Evolutionary conservation across 169 alveolate species (phyloP), one percentile per base, ranked within the genome.

Genomic region (Plasmodium ovale): DNA sequence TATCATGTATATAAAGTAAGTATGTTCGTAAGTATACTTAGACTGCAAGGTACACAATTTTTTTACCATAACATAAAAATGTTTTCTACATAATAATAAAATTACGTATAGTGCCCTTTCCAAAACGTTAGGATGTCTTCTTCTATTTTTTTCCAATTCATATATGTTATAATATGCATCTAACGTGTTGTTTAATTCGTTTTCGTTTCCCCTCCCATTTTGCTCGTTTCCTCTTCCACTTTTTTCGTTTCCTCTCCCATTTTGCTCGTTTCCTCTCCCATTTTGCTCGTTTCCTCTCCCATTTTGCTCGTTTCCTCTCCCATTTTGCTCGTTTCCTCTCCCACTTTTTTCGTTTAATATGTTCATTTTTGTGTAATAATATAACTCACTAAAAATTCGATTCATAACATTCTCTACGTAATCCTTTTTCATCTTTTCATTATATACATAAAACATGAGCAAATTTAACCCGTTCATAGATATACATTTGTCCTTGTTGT

Each of bases 21-120:
- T 42, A 25, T 85, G 91, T 31, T 70, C 91, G 23, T 85, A 85
- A n/a, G 60, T 67, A 71, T 85, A 85, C 33, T 85, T 85, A 14
- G 87, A 35, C 62, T 85, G 51, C 29, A 85, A 47, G 7, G 72
- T 85, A 23, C 87, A 69, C 44, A 85, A 39, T 42, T 69, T 67
- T 35, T 49, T 70, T 59, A 85, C 33, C 23, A 69, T 71, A 21
- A 85, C 64, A 71, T 67, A 70, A 62, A 71, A 71, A 53, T 69
- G 31, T 29, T 54, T 58, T 31, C 27, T 68, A 47, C 91, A 85
- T n/a, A 85, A 35, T 35, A 85, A 62, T 39, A 85, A 62, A 23
- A 85, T 70, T 31, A 68, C 39, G 23, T 71, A 53, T 35, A 85
- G 39, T 16, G 85, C 16, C 3, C 72, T 85, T 47, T 85, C 91